Evolutionary conservation across 139 green algal genomes (phyloP).

Genomic region (Closterium sp.): DNA sequence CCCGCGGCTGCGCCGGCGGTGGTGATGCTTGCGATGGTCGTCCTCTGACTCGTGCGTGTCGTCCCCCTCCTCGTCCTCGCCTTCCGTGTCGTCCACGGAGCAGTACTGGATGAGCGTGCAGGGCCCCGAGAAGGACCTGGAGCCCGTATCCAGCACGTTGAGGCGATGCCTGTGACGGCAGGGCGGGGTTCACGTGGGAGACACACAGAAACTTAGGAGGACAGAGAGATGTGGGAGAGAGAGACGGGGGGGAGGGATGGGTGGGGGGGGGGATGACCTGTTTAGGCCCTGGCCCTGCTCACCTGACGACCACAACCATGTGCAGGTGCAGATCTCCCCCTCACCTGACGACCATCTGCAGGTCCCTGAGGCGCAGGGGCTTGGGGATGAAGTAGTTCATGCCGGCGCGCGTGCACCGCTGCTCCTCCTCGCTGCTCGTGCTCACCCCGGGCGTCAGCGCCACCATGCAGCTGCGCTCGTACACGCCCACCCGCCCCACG

Average conservation of each 20-base stretch:
- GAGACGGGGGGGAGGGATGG: too few species aligned
- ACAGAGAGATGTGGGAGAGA: background rate
- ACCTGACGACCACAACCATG: background rate
- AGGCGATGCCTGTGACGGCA: background rate
- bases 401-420: background rate
- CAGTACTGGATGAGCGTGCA: background rate
- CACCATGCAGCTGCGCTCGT: constrained; percentile 7
- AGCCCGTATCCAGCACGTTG: background rate
- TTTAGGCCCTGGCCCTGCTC: background rate
- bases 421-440: background rate
- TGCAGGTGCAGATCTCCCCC: background rate
- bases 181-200: too few species aligned
- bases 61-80: background rate
- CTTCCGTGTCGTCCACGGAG: background rate
- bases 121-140: too few species aligned
- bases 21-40: background rate
- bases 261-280: background rate
- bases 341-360: background rate
- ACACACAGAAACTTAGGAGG: background rate
- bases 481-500: background rate
- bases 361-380: background rate
- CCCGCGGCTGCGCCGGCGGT: background rate
- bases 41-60: background rate
- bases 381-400: constrained; percentile 9
- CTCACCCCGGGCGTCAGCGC: background rate